Percentiles rank a stretch among this genome's conserved stretches.
phyloP scores from a whole-genome alignment of 306 rosid species.

The Vigna reflexopilosa region DNA sequence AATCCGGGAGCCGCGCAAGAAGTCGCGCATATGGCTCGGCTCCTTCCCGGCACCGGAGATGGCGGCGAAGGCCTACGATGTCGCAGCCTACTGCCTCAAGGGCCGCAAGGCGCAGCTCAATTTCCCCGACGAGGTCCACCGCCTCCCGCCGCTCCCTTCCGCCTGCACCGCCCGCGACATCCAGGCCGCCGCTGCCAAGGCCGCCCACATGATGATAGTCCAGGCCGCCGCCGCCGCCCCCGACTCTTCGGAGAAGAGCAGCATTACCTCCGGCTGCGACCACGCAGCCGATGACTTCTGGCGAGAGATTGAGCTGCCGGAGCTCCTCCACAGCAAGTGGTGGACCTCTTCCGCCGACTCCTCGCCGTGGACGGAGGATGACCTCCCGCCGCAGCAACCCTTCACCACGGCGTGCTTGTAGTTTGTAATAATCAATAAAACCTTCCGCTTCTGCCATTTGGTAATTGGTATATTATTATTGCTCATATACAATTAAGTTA shows the following conservation, averaged over 20 bases:
- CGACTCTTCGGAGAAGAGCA: conserved; percentile 26
- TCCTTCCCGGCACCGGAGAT: conserved; percentile 88
- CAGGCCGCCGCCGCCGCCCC: background rate
- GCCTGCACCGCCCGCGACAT: conserved; percentile 65
- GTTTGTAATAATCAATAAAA: conserved; percentile 25
- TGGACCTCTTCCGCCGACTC: conserved; percentile 43
- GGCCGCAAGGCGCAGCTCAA: conserved; percentile 88
- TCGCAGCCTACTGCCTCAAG: conserved; percentile 79
- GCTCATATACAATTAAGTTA: background rate
- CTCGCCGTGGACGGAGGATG: conserved; percentile 47
- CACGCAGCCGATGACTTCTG: conserved; percentile 66
- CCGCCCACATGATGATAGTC: conserved; percentile 62
- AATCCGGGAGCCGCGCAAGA: conserved; percentile 82
- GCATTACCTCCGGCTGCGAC: conserved; percentile 24
- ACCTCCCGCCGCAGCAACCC: conserved; percentile 38
- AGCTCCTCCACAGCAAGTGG: conserved; percentile 54
- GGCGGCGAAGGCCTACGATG: conserved; percentile 94
- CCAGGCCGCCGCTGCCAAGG: conserved; percentile 82
- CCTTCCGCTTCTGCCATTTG: conserved; percentile 20
- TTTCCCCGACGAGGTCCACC: conserved; percentile 76
- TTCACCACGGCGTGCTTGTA: conserved; percentile 53
- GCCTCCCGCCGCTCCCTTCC: conserved; percentile 65
- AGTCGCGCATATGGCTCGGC: conserved; percentile 87
- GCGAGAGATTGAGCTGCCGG: conserved; percentile 87
- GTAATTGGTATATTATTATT: conserved; percentile 30